These are phyloP conservation scores for Blastocrithidia nonstop DNA, from an alignment of 208 protist species.

Conservation along the genomic window DNA sequence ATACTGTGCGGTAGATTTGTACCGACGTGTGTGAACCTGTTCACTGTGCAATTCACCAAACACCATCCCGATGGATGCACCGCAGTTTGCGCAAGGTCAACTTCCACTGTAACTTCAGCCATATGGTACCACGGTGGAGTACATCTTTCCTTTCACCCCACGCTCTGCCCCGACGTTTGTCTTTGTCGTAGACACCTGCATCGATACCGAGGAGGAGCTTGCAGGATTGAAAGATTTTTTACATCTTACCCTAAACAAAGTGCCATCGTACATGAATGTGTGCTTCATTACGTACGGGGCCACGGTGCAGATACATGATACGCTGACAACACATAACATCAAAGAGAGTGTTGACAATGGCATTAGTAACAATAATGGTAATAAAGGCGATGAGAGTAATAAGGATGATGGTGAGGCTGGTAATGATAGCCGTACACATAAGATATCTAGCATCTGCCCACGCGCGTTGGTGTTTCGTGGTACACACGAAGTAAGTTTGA, in stretches of 20 bases:
- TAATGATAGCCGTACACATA: too few species aligned
- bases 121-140: constrained; percentile 44
- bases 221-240: constrained; percentile 89
- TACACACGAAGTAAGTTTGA: constrained; percentile 50
- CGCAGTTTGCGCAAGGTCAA: constrained; percentile 77
- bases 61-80: constrained; percentile 90
- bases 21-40: constrained; percentile 81
- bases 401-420: too few species aligned
- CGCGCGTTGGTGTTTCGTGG: constrained; percentile 72
- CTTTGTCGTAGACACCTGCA: constrained; percentile 96
- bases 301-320: constrained; percentile 85
- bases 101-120: constrained; percentile 58
- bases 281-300: constrained; percentile 97
- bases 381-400: too few species aligned
- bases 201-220: constrained; percentile 89
- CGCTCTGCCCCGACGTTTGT: constrained; percentile 58
- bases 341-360: background rate
- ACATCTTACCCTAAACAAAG: constrained; percentile 71
- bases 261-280: constrained; percentile 89
- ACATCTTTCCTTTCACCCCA: constrained; percentile 10
- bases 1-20: constrained; percentile 61
- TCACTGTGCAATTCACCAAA: constrained; percentile 91
- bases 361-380: too few species aligned
- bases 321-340: constrained; percentile 12
- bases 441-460: constrained; percentile 47